Base-by-base conservation (phyloP, 2,329 filamentous ascomycete species). In the Paracorniculantispora psalliotae region DNA sequence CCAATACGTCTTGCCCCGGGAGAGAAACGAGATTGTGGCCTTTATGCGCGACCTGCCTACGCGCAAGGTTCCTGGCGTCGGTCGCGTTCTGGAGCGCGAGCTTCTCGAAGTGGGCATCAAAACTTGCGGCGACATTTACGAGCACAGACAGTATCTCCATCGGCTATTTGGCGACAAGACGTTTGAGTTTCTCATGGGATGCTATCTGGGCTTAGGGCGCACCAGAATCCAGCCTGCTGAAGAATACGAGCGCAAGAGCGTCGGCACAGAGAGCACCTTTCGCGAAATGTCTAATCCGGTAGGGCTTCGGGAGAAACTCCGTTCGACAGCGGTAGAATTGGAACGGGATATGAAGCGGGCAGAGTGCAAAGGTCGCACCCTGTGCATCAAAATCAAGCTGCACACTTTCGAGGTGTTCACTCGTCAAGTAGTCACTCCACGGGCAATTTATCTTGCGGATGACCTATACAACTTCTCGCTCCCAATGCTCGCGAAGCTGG, bases 191-290 rank as follows among this genome's bases (percentile, higher is more conserved):
- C 77, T 99, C 10, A 82, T 96, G 61, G 83, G 87, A 61, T 92
- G 89, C 67, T 89, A 96, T 65, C 81, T 97, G 0, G 94, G 94
- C 0, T 79, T 97, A 0, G 94, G 94, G 1, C 81, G 92, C 33
- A 97, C 93, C 0, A 84, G 83, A 44, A 83, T 97, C 4, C 89
- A 93, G 61, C 93, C 92, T 0, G 89, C 90, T 0, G 92, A 96
- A 66, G 91, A 93, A 59, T 91, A 92, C 64, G 91, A 96, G 69
- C 84, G 94, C 17, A 97, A 97, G 71, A 96, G 91, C 63, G 89
- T 97, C 1, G 93, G 94, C 19, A 97, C 92, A 0, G 94, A 99
- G 72, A 89, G 88, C 62, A 97, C 93, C 0, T 99, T 99, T 67
- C 79, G 82, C 41, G 92, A 97, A 51, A 85, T 96, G 67, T 84